phyloP scores from a whole-genome alignment of 2,329 filamentous ascomycete species.

The Fusarium buxicola region DNA sequence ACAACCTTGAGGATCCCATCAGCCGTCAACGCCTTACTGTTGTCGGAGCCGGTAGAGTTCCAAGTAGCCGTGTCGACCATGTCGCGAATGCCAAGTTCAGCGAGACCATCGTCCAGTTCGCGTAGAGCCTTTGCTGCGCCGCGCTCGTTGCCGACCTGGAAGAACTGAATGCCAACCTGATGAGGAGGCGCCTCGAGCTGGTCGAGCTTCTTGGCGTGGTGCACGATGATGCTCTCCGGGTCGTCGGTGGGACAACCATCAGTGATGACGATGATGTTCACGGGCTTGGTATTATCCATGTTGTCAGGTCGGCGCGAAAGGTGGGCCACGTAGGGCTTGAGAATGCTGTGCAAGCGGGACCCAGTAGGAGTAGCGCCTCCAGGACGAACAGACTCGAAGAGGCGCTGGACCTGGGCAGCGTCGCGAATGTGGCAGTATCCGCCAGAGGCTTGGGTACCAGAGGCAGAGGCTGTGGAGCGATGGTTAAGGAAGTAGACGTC shows the following conservation, averaged over 20 bases:
- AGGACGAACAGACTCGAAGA: conserved; percentile 78
- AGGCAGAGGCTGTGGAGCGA: conserved; percentile 54
- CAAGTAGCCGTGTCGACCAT: conserved; percentile 94
- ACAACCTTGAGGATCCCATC: conserved; percentile 85
- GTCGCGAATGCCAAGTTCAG: conserved; percentile 73
- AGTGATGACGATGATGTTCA: conserved; percentile 94
- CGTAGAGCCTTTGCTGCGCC: conserved; percentile 73
- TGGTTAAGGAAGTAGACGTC: conserved; percentile 94
- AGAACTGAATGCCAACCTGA: conserved; percentile 95
- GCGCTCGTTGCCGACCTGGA: conserved; percentile 85
- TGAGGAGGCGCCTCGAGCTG: conserved; percentile 75
- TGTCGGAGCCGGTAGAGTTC: conserved; percentile 60
- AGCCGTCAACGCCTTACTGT: conserved; percentile 64
- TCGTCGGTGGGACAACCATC: conserved; percentile 88
- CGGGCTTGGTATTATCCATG: conserved; percentile 70
- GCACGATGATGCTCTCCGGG: conserved; percentile 75
- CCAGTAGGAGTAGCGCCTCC: conserved; percentile 80
- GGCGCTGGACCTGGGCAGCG: conserved; percentile 67
- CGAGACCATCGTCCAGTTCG: conserved; percentile 79
- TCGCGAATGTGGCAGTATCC: conserved; percentile 75
- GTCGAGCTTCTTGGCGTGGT: conserved; percentile 77
- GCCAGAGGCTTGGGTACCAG: conserved; percentile 54
- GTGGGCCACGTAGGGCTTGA: conserved; percentile 74
- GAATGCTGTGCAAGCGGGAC: conserved; percentile 74
- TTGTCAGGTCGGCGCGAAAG: conserved; percentile 54